A percentile compares a stretch with the other conserved stretches of the same genome.
phyloP scores from a whole-genome alignment of 768 basidiomycete genomes.

The Suillus ampliporus region DNA sequence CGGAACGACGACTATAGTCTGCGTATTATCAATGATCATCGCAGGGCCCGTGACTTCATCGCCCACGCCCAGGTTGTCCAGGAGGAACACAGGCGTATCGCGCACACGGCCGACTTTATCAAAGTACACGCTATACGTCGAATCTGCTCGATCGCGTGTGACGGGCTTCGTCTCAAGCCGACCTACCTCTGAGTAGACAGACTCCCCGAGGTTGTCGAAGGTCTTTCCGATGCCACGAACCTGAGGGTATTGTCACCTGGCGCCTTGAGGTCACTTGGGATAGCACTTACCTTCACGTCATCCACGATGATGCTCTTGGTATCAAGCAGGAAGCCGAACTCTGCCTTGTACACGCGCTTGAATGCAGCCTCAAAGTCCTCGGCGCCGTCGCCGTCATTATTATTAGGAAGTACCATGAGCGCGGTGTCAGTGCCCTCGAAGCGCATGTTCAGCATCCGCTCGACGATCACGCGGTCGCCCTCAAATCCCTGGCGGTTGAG shows the following conservation, averaged over 20 bases:
- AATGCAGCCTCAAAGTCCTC: conserved; percentile 85
- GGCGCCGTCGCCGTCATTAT: conserved; percentile 53
- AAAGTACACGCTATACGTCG: conserved; percentile 77
- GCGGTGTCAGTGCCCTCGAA: conserved; percentile 95
- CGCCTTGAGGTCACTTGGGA: no score
- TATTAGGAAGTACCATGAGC: conserved; percentile 77
- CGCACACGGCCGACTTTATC: conserved; percentile 76
- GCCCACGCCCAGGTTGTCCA: conserved; percentile 70
- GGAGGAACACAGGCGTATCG: conserved; percentile 79
- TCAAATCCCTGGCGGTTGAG: conserved; percentile 85
- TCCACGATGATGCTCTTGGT: conserved; percentile 86
- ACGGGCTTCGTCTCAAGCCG: conserved; percentile 50
- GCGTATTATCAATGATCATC: conserved; percentile 94
- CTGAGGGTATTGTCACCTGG: conserved; percentile 36
- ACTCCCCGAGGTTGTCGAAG: conserved; percentile 78
- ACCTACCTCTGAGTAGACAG: conserved; percentile 78
- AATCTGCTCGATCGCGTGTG: conserved; percentile 50
- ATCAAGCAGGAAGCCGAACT: conserved; percentile 92
- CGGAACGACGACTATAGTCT: conserved; percentile 90
- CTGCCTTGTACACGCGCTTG: conserved; percentile 77
- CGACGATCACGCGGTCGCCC: conserved; percentile 69
- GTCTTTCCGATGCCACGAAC: conserved; percentile 93
- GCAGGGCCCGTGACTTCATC: conserved; percentile 84
- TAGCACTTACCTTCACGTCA: conserved; percentile 74
- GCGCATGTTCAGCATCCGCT: conserved; percentile 90